A percentile compares a stretch with the other conserved stretches of the same genome.
phyloP scores from a whole-genome alignment of 805 yeast genomes.

The Kregervanrija delftensis region DNA sequence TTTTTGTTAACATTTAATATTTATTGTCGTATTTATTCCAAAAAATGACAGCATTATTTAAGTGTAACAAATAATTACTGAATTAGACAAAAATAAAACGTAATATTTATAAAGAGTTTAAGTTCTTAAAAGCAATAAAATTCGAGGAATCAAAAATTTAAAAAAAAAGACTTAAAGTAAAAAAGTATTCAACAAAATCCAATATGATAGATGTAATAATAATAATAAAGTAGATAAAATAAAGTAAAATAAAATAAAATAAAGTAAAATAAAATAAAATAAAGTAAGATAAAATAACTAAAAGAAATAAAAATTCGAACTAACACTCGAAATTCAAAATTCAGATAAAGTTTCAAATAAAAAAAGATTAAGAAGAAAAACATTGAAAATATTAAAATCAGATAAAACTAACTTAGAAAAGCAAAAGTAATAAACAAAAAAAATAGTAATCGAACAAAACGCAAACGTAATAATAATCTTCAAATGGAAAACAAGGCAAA shows the following conservation, averaged over 20 bases:
- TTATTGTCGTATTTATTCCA: too few species aligned
- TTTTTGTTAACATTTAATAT: too few species aligned
- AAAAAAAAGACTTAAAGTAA: neutral
- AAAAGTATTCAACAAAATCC: neutral
- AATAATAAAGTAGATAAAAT: conserved; percentile 2
- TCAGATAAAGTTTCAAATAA: neutral
- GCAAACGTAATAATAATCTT: neutral
- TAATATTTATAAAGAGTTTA: too few species aligned
- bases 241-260: conserved; percentile 1
- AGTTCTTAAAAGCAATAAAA: too few species aligned
- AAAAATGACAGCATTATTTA: too few species aligned
- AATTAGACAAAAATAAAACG: too few species aligned
- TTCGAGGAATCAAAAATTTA: neutral
- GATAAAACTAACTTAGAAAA: neutral
- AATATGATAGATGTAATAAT: neutral
- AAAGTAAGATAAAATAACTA: neutral
- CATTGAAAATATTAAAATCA: conserved; percentile 2
- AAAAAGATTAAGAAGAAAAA: neutral
- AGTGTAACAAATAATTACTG: too few species aligned
- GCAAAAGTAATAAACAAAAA: neutral
- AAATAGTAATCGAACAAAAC: neutral
- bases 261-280: conserved; percentile 4
- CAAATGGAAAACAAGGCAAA: neutral
- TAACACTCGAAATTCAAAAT: too few species aligned
- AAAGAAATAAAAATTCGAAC: too few species aligned